Percentiles rank a stretch among this genome's conserved stretches.
Evolutionary conservation across 2,329 filamentous ascomycete genomes (phyloP).

Genomic region (Orbilia oligospora): DNA sequence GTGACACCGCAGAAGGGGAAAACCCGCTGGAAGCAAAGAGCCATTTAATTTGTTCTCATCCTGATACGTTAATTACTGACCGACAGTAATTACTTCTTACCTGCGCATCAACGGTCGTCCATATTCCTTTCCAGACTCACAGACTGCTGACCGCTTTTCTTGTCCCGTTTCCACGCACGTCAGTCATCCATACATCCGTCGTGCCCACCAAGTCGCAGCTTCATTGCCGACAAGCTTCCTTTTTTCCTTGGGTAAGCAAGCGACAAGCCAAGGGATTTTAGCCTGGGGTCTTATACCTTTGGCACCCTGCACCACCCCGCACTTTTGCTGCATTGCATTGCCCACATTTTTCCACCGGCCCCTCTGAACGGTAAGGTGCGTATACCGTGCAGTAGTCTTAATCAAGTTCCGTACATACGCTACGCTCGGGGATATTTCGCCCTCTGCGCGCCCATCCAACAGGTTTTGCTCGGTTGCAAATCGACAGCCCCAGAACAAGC

Average conservation of each 20-base stretch:
- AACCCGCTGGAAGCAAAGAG: slow-evolving; percentile 21
- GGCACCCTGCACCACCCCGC: slow-evolving; percentile 46
- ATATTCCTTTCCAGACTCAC: background rate
- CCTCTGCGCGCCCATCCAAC: slow-evolving; percentile 23
- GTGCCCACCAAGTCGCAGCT: slow-evolving; percentile 29
- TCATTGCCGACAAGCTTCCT: slow-evolving; percentile 61
- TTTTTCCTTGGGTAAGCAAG: slow-evolving; percentile 58
- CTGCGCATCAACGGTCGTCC: slow-evolving; percentile 36
- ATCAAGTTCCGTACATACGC: background rate
- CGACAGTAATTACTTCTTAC: no score
- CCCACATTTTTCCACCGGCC: slow-evolving; percentile 14
- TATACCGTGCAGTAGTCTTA: background rate
- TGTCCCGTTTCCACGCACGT: slow-evolving; percentile 44
- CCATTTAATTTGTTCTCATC: slow-evolving; percentile 27
- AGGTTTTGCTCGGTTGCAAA: slow-evolving; percentile 24
- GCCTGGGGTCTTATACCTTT: slow-evolving; percentile 39
- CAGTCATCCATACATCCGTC: slow-evolving; percentile 56
- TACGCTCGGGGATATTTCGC: slow-evolving; percentile 58
- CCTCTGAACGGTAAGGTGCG: slow-evolving; percentile 16
- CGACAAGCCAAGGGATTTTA: slow-evolving; percentile 58
- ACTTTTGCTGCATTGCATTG: slow-evolving; percentile 49
- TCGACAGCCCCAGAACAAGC: slow-evolving; percentile 21
- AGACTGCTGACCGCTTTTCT: slow-evolving; percentile 28
- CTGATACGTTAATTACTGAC: no score
- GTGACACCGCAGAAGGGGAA: slow-evolving; percentile 31